Base-by-base conservation (phyloP, 2,329 filamentous ascomycete species). In the Botrytis cinerea region DNA sequence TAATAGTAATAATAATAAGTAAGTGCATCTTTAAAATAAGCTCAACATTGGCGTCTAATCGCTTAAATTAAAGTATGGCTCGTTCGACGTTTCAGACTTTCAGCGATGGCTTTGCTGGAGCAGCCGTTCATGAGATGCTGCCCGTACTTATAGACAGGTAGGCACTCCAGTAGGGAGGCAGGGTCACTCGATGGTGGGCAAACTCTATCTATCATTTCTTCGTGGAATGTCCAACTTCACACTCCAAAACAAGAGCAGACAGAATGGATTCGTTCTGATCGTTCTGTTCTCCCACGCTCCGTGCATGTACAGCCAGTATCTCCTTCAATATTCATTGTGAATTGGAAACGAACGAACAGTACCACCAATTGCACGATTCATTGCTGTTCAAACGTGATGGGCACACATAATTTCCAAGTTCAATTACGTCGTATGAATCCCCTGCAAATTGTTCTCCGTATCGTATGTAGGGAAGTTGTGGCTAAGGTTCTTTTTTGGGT, bases 401-500 rank as follows among this genome's bases (percentile, higher is more conserved):
- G 40, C 35, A 32, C 40, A 22, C 32, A 6, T 7, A 43, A 63
- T 28, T 63, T 12, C 25, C 12, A 64, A 46, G 40, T 64, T 46
- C 40, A 46, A 46, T 64, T 54, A 38, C 32, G 64, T 67, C 32
- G 64, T 40, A 61, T 61, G 22, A 70, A 70, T 12, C 32, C 69
- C 69, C 32, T 64, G 69, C 20, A 40, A 57, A 38, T 32, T 32
- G 16, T 32, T 4, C 25, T 18, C 51, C 14, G 51, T 57, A 9
- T 35, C 3, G 4, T 35, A 35, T 28, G 12, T n/a, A 45, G 28
- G 40, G 64, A 57, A 57, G 35, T 43, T 38, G 32, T 72, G 45
- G 22, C 22, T 48, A 40, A 57, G 48, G 46, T 57, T 72, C 70
- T 68, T 72, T 67, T 71, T 59, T 59, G 35, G 46, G 70, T 67